Evolutionary conservation across 345 rosid species (phyloP), one percentile per base, ranked within the genome.

Genomic region (Zanthoxylum bungeanum): DNA sequence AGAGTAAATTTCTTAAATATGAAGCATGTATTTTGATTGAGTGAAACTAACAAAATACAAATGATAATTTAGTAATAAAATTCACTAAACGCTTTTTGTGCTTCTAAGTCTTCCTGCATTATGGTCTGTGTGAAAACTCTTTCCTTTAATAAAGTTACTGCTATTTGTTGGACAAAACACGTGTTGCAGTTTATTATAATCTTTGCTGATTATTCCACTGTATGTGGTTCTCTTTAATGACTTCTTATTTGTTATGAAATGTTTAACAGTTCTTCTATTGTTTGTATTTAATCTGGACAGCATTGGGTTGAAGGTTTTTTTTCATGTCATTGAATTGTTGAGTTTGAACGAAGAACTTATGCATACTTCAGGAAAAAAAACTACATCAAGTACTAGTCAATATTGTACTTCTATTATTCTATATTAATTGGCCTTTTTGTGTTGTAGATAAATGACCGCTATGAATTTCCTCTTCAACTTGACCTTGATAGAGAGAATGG

Each of bases 391-490:
- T 34, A 30, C 21, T 34, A 57, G 60, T 49, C 46, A 37, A n/a
- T 47, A 27, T 44, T 58, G 64, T 55, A 57, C 74, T 61, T 69
- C n/a, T n/a, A n/a, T n/a, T n/a, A n/a, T n/a, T n/a, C 36, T 8
- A 24, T 49, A 19, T 40, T 71, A 19, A 44, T 46, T 33, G 22
- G 4, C 12, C 50, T 16, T 59, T 58, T 65, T 62, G 52, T 75
- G 74, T 76, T 79, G 68, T 76, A 93, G 97, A 91, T 93, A 71
- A 93, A 93, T 83, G 98, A 93, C 75, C 93, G 98, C 53, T 93
- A 93, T 76, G 98, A 93, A 72, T 93, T 93, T 78, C 98, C 98
- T 77, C 91, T 91, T 71, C 85, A 91, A 85, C 93, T 93, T 81
- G 98, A 93, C 77, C 91, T 93, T 50, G 98, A 93, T 75, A 89